These are phyloP conservation scores for Scutellaria minor DNA, from an alignment of 257 asterid species.

Conservation along the genomic window DNA sequence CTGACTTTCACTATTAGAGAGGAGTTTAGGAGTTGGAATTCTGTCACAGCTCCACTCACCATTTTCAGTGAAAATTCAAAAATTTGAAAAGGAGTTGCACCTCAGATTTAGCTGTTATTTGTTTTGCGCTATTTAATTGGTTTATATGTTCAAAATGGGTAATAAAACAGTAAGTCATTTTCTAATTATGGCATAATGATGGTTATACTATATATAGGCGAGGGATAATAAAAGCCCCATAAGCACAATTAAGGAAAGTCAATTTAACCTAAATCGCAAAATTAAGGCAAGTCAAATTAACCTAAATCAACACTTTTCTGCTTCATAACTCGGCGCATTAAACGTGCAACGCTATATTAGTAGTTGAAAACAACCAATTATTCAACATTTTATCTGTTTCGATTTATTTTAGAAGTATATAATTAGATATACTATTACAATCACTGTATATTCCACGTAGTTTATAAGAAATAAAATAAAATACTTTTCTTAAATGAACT, in stretches of 20 bases:
- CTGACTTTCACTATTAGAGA: too few species aligned
- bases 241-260: not conserved
- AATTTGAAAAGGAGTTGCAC: too few species aligned
- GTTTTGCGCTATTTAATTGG: too few species aligned
- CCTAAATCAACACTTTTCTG: not conserved
- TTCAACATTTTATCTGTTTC: constrained; percentile 1
- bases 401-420: too few species aligned
- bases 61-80: too few species aligned
- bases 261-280: not conserved
- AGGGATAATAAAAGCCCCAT: not conserved
- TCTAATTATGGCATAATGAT: not conserved
- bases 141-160: not conserved
- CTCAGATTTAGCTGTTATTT: too few species aligned
- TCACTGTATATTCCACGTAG: too few species aligned
- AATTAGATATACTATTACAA: too few species aligned
- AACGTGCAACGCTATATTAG: not conserved
- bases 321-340: not conserved
- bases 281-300: not conserved
- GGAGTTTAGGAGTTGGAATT: too few species aligned
- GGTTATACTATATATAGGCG: not conserved
- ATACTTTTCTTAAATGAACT: too few species aligned
- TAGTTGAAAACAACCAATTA: constrained; percentile 25
- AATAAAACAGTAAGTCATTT: not conserved
- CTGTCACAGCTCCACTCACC: not conserved
- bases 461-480: too few species aligned